Evolutionary conservation across 371 early-diverging fungal species (phyloP).

Genomic region (Apophysomyces variabilis): DNA sequence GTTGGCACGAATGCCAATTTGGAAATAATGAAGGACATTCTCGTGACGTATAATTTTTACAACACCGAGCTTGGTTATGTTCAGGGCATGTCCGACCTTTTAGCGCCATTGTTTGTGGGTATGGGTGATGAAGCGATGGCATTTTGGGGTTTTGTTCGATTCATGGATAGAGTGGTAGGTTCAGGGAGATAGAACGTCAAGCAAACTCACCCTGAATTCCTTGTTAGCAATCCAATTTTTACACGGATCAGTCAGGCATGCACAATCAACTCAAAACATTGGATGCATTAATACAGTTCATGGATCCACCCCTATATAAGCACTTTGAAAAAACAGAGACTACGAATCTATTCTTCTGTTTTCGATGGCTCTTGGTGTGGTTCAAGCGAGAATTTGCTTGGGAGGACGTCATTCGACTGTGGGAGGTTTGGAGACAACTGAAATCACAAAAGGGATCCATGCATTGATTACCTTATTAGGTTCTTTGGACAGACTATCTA

Average conservation of each 20-base stretch:
- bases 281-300: constrained; percentile 75
- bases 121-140: constrained; percentile 89
- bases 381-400: constrained; percentile 95
- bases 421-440: constrained; percentile 63
- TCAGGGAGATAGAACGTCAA: neutral
- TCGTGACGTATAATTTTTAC: constrained; percentile 88
- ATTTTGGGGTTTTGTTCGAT: constrained; percentile 90
- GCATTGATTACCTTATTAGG: constrained; percentile 21
- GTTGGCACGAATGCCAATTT: constrained; percentile 73
- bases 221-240: constrained; percentile 73
- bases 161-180: constrained; percentile 85
- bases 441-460: neutral
- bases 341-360: constrained; percentile 88
- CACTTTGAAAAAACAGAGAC: constrained; percentile 83
- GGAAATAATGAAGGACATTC: constrained; percentile 84
- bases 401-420: constrained; percentile 78
- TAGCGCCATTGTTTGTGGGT: constrained; percentile 86
- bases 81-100: constrained; percentile 96
- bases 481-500: constrained; percentile 86
- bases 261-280: constrained; percentile 79
- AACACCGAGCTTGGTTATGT: constrained; percentile 81
- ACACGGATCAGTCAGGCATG: constrained; percentile 90
- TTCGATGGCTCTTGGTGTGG: constrained; percentile 94
- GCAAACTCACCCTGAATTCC: neutral
- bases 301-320: constrained; percentile 79